These are phyloP conservation scores for Trichodelitschia bisporula DNA, from an alignment of 495 filamentous ascomycete species.

Conservation along the genomic window DNA sequence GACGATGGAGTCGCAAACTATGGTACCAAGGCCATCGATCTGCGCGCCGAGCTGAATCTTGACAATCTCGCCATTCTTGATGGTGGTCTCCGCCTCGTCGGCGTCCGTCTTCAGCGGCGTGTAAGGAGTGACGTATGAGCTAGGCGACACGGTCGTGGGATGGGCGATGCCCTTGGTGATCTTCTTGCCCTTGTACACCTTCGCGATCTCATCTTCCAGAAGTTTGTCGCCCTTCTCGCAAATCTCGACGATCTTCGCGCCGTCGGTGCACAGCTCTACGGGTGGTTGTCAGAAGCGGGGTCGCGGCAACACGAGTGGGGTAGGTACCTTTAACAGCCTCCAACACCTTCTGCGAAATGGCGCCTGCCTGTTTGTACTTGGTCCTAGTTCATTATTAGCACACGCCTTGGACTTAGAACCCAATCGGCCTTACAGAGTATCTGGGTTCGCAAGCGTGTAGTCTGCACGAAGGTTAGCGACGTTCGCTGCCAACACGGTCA, in stretches of 20 bases:
- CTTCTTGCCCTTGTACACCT: conserved; percentile 98
- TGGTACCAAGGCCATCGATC: conserved; percentile 91
- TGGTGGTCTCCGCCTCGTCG: conserved; percentile 49
- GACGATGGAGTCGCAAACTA: conserved; percentile 81
- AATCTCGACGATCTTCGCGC: conserved; percentile 71
- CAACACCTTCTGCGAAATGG: conserved; percentile 85
- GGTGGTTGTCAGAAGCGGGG: no score
- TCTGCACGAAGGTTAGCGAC: conserved; percentile 33
- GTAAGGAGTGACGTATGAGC: conserved; percentile 87
- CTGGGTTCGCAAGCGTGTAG: conserved; percentile 86
- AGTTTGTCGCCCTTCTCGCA: conserved; percentile 92
- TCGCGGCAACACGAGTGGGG: background rate
- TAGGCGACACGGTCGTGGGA: conserved; percentile 88
- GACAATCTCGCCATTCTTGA: conserved; percentile 64
- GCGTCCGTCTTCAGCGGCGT: conserved; percentile 69
- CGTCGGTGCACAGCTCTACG: conserved; percentile 56
- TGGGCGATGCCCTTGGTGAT: conserved; percentile 78
- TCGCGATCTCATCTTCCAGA: conserved; percentile 73
- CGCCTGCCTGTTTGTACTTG: conserved; percentile 92
- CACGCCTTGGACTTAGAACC: no score
- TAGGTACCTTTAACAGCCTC: conserved; percentile 46
- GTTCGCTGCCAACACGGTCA: no score
- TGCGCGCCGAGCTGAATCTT: conserved; percentile 97
- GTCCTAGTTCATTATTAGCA: no score
- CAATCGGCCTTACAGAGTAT: no score